Conservation (phyloP, 441 rosid species). For the Codiaeum variegatum region DNA sequence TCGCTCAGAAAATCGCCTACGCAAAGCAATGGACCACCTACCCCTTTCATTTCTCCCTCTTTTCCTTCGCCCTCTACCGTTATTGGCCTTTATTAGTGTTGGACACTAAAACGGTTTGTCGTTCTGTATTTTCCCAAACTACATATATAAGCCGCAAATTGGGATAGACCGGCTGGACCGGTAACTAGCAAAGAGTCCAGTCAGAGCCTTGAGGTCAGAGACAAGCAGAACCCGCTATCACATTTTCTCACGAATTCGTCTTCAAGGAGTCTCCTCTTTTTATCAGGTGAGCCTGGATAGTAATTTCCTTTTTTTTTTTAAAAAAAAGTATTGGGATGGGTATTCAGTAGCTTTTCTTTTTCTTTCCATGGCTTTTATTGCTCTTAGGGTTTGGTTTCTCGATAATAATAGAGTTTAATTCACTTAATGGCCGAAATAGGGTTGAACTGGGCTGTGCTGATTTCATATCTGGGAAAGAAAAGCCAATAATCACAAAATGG, state of each 20-base stretch:
- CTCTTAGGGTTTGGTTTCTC: conserved; percentile 14
- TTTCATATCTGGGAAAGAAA: neutral
- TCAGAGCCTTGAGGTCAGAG: neutral
- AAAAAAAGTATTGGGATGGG: neutral
- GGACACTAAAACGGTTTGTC: neutral
- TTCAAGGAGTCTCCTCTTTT: neutral
- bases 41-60: conserved; percentile 51
- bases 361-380: neutral
- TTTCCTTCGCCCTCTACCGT: neutral
- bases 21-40: conserved; percentile 82
- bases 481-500: conserved; percentile 25
- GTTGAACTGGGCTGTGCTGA: neutral
- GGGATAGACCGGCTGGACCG: neutral
- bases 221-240: neutral
- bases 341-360: neutral
- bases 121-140: neutral
- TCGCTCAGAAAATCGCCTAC: conserved; percentile 85
- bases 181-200: too few species aligned
- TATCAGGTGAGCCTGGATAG: conserved; percentile 4
- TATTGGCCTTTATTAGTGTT: neutral
- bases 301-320: too few species aligned
- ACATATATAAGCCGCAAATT: neutral
- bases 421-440: neutral
- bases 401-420: neutral
- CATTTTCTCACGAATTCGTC: neutral